Percentiles rank a stretch among this genome's conserved stretches.
Conservation (phyloP, 805 yeast species). For the Cyberlindnera petersonii region DNA sequence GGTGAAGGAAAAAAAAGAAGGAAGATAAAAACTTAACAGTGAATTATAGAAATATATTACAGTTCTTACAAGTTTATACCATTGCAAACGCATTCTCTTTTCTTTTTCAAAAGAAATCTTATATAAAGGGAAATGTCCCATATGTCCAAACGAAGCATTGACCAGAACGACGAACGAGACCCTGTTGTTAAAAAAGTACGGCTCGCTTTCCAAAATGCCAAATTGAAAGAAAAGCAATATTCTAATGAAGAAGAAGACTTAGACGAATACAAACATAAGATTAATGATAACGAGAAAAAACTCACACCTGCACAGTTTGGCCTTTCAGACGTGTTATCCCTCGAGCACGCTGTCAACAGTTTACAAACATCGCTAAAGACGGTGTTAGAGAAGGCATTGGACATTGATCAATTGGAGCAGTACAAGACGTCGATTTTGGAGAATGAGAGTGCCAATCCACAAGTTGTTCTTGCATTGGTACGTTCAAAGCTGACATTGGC, state of each 20-base stretch:
- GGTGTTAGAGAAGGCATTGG: conserved; percentile 56
- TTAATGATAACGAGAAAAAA: not conserved
- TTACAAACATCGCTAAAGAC: conserved; percentile 49
- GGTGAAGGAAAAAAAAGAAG: no score
- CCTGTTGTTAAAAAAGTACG: conserved; percentile 8
- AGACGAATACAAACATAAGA: conserved; percentile 5
- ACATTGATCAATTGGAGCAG: conserved; percentile 37
- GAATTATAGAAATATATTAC: no score
- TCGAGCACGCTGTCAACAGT: conserved; percentile 52
- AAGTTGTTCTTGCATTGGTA: conserved; percentile 46
- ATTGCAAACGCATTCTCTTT: no score
- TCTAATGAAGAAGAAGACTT: not conserved
- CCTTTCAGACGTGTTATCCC: conserved; percentile 26
- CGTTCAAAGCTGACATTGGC: conserved; percentile 58
- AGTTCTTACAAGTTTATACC: no score
- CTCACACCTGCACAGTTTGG: conserved; percentile 3
- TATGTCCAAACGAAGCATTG: conserved; percentile 2
- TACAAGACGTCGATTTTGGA: conserved; percentile 23
- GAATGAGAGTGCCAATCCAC: conserved; percentile 32
- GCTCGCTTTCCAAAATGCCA: conserved; percentile 1
- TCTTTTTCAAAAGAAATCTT: not conserved
- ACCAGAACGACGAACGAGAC: not conserved
- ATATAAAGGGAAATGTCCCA: not conserved
- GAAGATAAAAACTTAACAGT: no score
- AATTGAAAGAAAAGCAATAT: no score